These are phyloP conservation scores for Candida tammaniensis DNA, from an alignment of 805 yeast genomes.

Conservation along the genomic window DNA sequence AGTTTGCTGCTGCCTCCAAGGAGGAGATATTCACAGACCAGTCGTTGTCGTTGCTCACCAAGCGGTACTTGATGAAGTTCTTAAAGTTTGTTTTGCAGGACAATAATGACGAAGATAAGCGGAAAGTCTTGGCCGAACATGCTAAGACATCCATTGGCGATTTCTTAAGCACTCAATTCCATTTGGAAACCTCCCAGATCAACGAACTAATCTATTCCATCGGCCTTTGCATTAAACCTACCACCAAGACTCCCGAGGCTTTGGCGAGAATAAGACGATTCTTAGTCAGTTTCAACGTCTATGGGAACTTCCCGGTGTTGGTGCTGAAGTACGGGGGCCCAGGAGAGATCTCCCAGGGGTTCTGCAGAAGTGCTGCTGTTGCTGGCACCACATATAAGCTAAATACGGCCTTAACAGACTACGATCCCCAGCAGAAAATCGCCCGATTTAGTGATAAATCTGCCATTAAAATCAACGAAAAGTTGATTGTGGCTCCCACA, in stretches of 20 bases:
- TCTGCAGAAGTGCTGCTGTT: slow-evolving; percentile 96
- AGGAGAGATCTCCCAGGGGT: slow-evolving; percentile 94
- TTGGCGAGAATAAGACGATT: slow-evolving; percentile 80
- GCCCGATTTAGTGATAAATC: slow-evolving; percentile 79
- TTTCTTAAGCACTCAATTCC: slow-evolving; percentile 64
- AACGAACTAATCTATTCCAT: slow-evolving; percentile 83
- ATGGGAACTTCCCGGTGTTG: slow-evolving; percentile 91
- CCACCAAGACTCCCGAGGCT: slow-evolving; percentile 70
- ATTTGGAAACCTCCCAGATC: slow-evolving; percentile 69
- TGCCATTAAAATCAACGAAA: slow-evolving; percentile 71
- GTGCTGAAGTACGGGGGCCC: slow-evolving; percentile 93
- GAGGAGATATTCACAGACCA: slow-evolving; percentile 94
- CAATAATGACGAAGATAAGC: slow-evolving; percentile 58
- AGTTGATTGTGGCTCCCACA: slow-evolving; percentile 72
- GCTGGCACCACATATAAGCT: slow-evolving; percentile 94
- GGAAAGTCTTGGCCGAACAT: slow-evolving; percentile 55
- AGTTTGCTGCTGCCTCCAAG: slow-evolving; percentile 67
- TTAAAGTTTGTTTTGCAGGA: slow-evolving; percentile 73
- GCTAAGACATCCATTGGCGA: slow-evolving; percentile 53
- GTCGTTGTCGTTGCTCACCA: slow-evolving; percentile 66
- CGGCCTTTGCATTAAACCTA: slow-evolving; percentile 67
- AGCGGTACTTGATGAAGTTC: slow-evolving; percentile 86
- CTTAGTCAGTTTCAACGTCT: slow-evolving; percentile 79
- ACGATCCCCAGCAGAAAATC: slow-evolving; percentile 61
- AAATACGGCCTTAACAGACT: slow-evolving; percentile 61